Conservation (phyloP, 305 asterid species). For the Fraxinus paxiana region DNA sequence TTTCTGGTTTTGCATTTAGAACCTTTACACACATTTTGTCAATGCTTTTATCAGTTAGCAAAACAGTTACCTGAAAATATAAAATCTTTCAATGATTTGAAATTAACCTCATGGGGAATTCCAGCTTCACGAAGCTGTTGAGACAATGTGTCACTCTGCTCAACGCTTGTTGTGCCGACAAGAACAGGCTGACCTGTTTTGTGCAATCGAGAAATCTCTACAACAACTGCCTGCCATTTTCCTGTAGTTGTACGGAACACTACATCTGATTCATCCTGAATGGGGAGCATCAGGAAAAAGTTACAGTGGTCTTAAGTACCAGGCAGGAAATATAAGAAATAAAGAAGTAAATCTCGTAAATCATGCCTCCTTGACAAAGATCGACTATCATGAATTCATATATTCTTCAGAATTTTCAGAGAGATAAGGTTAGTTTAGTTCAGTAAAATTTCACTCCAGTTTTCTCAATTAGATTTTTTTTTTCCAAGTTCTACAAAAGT, state of each 20-base stretch:
- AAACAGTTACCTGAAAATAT: constrained; percentile 17
- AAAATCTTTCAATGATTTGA: not conserved
- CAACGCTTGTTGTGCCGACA: constrained; percentile 98
- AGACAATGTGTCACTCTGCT: constrained; percentile 93
- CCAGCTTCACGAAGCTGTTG: constrained; percentile 81
- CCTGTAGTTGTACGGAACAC: constrained; percentile 85
- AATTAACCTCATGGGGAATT: constrained; percentile 78
- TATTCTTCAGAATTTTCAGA: not conserved
- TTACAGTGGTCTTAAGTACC: constrained; percentile 23
- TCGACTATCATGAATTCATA: constrained; percentile 13
- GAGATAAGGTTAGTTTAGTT: not conserved
- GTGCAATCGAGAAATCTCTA: constrained; percentile 94
- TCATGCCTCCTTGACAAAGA: constrained; percentile 10
- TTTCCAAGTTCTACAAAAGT: not conserved
- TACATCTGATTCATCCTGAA: constrained; percentile 94
- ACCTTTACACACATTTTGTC: constrained; percentile 46
- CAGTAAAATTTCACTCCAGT: constrained; percentile 1
- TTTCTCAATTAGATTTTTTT: constrained; percentile 1
- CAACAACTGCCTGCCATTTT: constrained; percentile 94
- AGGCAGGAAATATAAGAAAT: constrained; percentile 11
- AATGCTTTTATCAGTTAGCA: constrained; percentile 22
- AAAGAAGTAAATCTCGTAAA: not conserved
- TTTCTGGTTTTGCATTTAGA: constrained; percentile 98
- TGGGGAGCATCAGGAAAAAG: constrained; percentile 13
- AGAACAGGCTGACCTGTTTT: constrained; percentile 95